phyloP scores from a whole-genome alignment of 192 early-diverging fungal genomes.

The Mortierella alpina region DNA sequence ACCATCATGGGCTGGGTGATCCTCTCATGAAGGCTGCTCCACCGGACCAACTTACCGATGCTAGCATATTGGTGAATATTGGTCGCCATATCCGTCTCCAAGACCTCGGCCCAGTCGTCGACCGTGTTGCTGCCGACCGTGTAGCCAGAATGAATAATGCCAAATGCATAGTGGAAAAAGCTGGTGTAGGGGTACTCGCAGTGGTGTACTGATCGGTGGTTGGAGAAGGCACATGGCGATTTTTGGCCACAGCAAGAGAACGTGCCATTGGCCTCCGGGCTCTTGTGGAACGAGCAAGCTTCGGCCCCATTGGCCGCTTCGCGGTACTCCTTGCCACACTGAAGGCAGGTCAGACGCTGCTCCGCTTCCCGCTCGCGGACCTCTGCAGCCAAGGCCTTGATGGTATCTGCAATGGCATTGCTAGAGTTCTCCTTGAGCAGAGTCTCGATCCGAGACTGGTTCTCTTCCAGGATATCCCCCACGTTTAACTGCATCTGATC shows the following conservation, averaged over 20 bases:
- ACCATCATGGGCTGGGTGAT: slow-evolving; percentile 53
- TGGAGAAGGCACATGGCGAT: slow-evolving; percentile 27
- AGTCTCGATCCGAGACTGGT: slow-evolving; percentile 34
- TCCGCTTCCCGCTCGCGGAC: slow-evolving; percentile 45
- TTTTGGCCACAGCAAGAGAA: slow-evolving; percentile 53
- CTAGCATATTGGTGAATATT: slow-evolving; percentile 28
- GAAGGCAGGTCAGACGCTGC: slow-evolving; percentile 47
- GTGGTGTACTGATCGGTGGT: slow-evolving; percentile 44
- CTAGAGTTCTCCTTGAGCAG: slow-evolving; percentile 44
- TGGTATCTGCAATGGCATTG: slow-evolving; percentile 45
- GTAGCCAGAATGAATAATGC: slow-evolving; percentile 49
- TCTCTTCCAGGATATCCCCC: slow-evolving; percentile 50
- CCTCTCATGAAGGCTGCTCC: slow-evolving; percentile 23
- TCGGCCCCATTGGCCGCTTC: slow-evolving; percentile 45
- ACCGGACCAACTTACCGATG: slow-evolving; percentile 54
- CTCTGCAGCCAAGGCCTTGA: slow-evolving; percentile 44
- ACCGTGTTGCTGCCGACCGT: slow-evolving; percentile 55
- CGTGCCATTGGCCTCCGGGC: slow-evolving; percentile 4
- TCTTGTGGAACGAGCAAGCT: slow-evolving; percentile 53
- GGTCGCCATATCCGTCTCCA: slow-evolving; percentile 40
- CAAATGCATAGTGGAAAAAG: slow-evolving; percentile 36
- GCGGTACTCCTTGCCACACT: slow-evolving; percentile 51
- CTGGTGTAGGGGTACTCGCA: slow-evolving; percentile 53
- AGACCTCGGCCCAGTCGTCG: slow-evolving; percentile 29
- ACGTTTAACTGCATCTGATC: slow-evolving; percentile 52